phyloP scores from a whole-genome alignment of 805 yeast species.

The Barnettozyma californica region DNA sequence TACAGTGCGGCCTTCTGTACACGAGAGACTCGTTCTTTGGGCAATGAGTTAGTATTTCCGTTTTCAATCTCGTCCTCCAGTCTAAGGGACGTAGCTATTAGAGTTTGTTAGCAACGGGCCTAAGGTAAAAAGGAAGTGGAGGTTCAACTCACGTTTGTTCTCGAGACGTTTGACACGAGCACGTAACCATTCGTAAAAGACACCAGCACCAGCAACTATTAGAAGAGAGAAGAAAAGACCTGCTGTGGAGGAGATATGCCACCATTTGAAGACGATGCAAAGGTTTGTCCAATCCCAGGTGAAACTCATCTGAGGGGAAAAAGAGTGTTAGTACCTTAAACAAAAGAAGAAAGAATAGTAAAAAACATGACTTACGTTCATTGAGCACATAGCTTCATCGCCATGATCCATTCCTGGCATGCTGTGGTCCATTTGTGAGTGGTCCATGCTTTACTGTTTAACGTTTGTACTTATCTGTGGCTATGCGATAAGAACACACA shows the following conservation, averaged over 20 bases:
- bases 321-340: constrained; percentile 13
- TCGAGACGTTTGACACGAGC: constrained; percentile 15
- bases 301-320: constrained; percentile 52
- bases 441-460: constrained; percentile 3
- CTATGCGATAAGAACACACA: neutral
- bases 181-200: constrained; percentile 60
- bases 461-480: neutral
- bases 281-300: constrained; percentile 74
- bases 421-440: constrained; percentile 20
- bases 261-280: constrained; percentile 72
- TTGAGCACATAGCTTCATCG: constrained; percentile 37
- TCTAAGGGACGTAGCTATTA: constrained; percentile 7
- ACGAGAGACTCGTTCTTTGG: constrained; percentile 15
- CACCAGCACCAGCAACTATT: constrained; percentile 42
- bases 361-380: constrained; percentile 36
- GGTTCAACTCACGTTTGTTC: constrained; percentile 17
- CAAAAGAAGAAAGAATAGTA: neutral
- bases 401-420: constrained; percentile 25
- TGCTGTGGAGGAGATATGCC: constrained; percentile 58
- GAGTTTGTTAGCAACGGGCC: constrained; percentile 4
- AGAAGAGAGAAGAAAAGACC: constrained; percentile 50
- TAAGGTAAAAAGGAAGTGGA: neutral
- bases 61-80: constrained; percentile 5
- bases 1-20: constrained; percentile 41
- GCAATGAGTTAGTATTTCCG: constrained; percentile 8